phyloP scores from a whole-genome alignment of 208 protist species.

The Acanthamoeba royreba region DNA sequence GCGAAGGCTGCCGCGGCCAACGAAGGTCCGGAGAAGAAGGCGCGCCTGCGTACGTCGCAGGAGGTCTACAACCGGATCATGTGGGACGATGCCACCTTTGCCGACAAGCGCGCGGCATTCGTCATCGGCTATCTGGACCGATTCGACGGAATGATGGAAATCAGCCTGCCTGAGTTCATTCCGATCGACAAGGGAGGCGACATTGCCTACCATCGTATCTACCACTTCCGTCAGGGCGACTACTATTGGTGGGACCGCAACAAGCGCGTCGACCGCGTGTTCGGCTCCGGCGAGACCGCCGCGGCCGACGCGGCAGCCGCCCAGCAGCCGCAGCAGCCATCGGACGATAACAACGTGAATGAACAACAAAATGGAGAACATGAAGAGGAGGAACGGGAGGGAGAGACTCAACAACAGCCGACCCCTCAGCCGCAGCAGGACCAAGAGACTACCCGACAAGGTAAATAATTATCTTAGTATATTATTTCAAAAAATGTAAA shows the following conservation, averaged over 20 bases:
- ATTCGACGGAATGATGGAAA: slow-evolving; percentile 33
- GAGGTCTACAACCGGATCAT: slow-evolving; percentile 28
- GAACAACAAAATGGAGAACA: too few relatives aligned
- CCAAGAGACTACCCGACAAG: too few relatives aligned
- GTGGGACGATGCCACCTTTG: neutral
- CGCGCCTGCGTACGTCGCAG: neutral
- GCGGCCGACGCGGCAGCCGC: neutral
- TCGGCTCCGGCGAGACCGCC: neutral
- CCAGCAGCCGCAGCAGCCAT: too few relatives aligned
- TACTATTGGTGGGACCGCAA: neutral
- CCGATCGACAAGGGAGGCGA: slow-evolving; percentile 33
- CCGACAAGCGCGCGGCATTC: neutral
- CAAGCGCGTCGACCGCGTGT: neutral
- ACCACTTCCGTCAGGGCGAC: slow-evolving; percentile 36
- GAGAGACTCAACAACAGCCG: neutral
- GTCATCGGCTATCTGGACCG: slow-evolving; percentile 31
- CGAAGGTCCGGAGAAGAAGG: too few relatives aligned
- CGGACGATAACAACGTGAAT: too few relatives aligned
- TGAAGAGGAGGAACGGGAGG: neutral
- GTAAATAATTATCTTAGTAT: too few relatives aligned
- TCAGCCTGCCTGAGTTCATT: slow-evolving; percentile 18
- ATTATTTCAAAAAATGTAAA: too few relatives aligned
- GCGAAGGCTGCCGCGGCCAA: too few relatives aligned
- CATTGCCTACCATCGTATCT: slow-evolving; percentile 30
- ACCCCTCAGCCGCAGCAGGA: neutral